Base-by-base conservation (phyloP, 208 protist genomes). In the Trypanosoma mega region DNA sequence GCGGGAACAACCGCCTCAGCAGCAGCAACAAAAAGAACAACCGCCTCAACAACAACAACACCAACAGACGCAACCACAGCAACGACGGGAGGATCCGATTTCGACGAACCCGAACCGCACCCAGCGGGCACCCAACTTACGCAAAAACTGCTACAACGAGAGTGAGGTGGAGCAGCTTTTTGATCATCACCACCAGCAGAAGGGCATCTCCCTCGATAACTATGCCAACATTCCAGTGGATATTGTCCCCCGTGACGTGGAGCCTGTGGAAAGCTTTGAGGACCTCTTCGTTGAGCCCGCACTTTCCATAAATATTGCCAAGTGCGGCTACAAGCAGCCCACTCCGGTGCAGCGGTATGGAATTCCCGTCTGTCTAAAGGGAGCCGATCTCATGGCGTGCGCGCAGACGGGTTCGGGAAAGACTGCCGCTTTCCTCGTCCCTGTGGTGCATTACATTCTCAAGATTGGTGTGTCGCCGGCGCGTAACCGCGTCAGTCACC, bases 401-500 rank as follows among this genome's bases (percentile, higher is more conserved):
- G 98, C 98, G 30, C 98, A 99, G 83, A 99, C 98, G 9, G 98
- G 97, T 49, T 99, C 96, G 9, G 98, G 98, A 61, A 99, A 99
- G 80, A 99, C 98, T 5, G 98, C 95, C 9, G 97, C 97, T 18
- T 99, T 99, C 67, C 78, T 99, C 2, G 78, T 99, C 4, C 98
- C 98, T 24, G 94, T 98, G 23, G 89, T 99, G 34, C 76, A 90
- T 53, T 92, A 98, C 63, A 95, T 99, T 33, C 78, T 99, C 0
- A 73, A 96, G 6, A 57, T 96, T 51, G 73, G 78, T 49, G 79
- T 92, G 26, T 92, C 84, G 4, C 82, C 80, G 12, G 85, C 83
- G 16, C 54, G 48, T 29, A 54, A 74, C 24, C 68, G 77, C 56
- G 73, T 82, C 57, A 82, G 70, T 43, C 71, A 78, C 48, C 85